Percentiles rank a stretch among this genome's conserved stretches.
These are phyloP conservation scores for Zygotorulaspora danielsina DNA, from an alignment of 805 yeast genomes.

Conservation along the genomic window DNA sequence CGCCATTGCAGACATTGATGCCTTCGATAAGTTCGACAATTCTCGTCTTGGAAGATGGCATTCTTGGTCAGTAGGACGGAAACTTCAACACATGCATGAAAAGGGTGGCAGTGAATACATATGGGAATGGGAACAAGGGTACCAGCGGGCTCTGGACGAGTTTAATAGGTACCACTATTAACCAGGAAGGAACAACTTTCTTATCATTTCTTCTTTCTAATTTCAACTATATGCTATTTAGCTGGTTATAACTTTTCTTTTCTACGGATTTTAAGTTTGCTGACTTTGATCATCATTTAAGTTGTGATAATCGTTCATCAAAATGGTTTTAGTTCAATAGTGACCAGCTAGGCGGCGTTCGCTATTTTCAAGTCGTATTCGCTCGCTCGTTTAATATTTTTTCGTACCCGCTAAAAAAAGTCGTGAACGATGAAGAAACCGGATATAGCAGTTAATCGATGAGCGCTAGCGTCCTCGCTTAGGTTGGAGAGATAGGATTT, in stretches of 20 bases:
- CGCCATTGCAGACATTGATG: constrained; percentile 71
- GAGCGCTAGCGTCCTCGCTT: too few species aligned
- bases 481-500: too few species aligned
- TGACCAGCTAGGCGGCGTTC: background rate
- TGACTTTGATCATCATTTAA: too few species aligned
- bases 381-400: background rate
- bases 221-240: too few species aligned
- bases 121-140: constrained; percentile 94
- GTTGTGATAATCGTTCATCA: too few species aligned
- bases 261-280: too few species aligned
- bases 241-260: too few species aligned
- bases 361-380: background rate
- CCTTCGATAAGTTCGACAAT: constrained; percentile 63
- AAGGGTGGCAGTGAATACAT: constrained; percentile 54
- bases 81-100: constrained; percentile 51
- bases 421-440: background rate
- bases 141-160: constrained; percentile 50
- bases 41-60: constrained; percentile 69
- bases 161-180: constrained; percentile 40
- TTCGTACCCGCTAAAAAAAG: background rate
- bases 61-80: constrained; percentile 65
- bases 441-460: too few species aligned
- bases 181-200: too few species aligned
- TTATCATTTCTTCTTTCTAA: too few species aligned
- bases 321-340: too few species aligned